A percentile compares a stretch with the other conserved stretches of the same genome.
Evolutionary conservation across 2,329 filamentous ascomycete genomes (phyloP).

Genomic region (Biscogniauxia marginata): DNA sequence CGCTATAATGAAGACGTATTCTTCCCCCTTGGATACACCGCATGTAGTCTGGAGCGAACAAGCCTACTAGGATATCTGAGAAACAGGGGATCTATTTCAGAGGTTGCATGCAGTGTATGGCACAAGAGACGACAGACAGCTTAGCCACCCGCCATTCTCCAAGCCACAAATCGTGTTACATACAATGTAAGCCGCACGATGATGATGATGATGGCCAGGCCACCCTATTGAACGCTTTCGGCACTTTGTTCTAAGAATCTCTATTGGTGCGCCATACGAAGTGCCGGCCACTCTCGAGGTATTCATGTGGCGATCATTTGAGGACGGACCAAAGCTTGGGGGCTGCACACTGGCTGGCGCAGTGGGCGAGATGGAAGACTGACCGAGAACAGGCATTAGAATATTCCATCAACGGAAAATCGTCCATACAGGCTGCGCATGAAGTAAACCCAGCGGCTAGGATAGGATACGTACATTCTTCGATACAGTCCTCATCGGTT

Average conservation of each 20-base stretch:
- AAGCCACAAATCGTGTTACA: constrained; percentile 25
- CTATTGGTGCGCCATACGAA: constrained; percentile 17
- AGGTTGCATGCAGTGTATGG: background rate
- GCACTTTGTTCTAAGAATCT: constrained; percentile 23
- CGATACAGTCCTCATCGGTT: constrained; percentile 90
- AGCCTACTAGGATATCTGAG: background rate
- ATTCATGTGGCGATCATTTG: constrained; percentile 62
- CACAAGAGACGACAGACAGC: background rate
- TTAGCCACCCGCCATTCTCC: background rate
- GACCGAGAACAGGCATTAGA: constrained; percentile 8
- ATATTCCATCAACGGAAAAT: background rate
- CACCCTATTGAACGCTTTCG: constrained; percentile 13
- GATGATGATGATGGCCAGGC: constrained; percentile 4
- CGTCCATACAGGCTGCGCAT: background rate
- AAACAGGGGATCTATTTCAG: background rate
- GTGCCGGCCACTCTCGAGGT: constrained; percentile 15
- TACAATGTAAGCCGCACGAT: background rate
- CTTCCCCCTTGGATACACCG: background rate
- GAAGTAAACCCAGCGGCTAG: background rate
- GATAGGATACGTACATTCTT: constrained; percentile 79
- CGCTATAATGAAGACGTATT: background rate
- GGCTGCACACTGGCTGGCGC: constrained; percentile 86
- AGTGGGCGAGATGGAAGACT: constrained; percentile 99
- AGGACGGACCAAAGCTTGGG: constrained; percentile 93
- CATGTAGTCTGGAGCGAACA: background rate